Percentiles rank a stretch among this genome's conserved stretches.
phyloP scores from a whole-genome alignment of 441 rosid species.

The Isatis lusitanica region DNA sequence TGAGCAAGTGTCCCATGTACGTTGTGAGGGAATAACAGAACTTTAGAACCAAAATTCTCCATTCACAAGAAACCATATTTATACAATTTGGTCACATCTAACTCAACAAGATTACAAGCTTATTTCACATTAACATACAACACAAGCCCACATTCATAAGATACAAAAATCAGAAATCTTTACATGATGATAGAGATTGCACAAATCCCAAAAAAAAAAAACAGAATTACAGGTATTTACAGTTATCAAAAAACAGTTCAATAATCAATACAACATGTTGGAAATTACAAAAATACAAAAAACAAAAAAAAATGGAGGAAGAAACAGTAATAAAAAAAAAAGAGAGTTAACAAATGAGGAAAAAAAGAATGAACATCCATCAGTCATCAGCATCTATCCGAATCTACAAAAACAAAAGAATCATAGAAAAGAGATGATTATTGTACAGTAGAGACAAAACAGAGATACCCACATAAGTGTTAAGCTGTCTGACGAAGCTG shows the following conservation, averaged over 20 bases:
- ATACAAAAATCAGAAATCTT: constrained; percentile 1
- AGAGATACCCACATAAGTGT: constrained; percentile 75
- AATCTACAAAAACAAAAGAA: constrained; percentile 17
- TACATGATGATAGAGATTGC: constrained; percentile 15
- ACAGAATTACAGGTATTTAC: constrained; percentile 22
- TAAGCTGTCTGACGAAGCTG: constrained; percentile 79
- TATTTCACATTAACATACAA: neutral
- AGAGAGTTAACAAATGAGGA: too few relatives aligned
- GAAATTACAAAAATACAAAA: constrained; percentile 13
- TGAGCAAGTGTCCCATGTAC: neutral
- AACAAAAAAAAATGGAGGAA: neutral
- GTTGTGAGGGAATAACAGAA: neutral
- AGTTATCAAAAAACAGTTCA: constrained; percentile 14
- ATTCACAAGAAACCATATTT: constrained; percentile 8
- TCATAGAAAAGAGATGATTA: constrained; percentile 26
- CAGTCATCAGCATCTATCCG: neutral
- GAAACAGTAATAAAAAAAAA: neutral
- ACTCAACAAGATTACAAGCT: neutral
- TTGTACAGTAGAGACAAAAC: neutral
- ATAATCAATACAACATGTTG: constrained; percentile 17
- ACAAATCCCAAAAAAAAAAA: constrained; percentile 4
- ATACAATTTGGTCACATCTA: constrained; percentile 8
- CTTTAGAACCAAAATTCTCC: neutral
- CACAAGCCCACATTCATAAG: neutral
- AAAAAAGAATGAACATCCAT: neutral